A percentile compares a stretch with the other conserved stretches of the same genome.
Conservation (phyloP, 2,329 filamentous ascomycete species). For the Colletotrichum tabaci region DNA sequence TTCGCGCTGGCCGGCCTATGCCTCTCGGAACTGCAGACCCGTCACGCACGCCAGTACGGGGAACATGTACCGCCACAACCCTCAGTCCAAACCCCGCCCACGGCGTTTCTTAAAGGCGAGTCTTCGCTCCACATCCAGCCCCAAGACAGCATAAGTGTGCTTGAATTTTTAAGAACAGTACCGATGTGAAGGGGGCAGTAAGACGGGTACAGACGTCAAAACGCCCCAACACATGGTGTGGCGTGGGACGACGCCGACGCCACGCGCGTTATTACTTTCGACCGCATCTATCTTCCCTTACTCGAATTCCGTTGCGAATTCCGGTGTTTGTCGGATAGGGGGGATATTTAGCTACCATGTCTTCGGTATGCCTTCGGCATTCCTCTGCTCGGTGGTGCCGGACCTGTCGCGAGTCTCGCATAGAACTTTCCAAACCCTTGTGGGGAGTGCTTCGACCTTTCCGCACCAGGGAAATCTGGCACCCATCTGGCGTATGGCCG, state of each 20-base stretch:
- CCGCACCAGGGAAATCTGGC: slow-evolving; percentile 63
- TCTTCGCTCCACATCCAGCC: too few species aligned
- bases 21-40: too few species aligned
- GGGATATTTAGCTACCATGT: not conserved
- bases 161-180: too few species aligned
- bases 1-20: too few species aligned
- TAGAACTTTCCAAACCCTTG: not conserved
- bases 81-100: too few species aligned
- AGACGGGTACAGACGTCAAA: not conserved
- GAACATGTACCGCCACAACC: too few species aligned
- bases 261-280: not conserved
- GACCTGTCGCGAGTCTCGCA: not conserved
- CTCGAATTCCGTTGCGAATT: too few species aligned
- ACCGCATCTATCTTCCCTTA: not conserved
- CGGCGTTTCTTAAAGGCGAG: too few species aligned
- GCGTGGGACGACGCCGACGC: not conserved
- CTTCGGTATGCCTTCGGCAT: too few species aligned
- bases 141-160: too few species aligned
- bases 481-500: slow-evolving; percentile 67
- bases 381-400: not conserved
- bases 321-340: fast-evolving
- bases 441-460: slow-evolving; percentile 57
- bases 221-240: too few species aligned
- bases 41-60: too few species aligned
- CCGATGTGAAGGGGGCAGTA: not conserved